phyloP scores from a whole-genome alignment of 805 yeast species.

The Candida taoyuanica region DNA sequence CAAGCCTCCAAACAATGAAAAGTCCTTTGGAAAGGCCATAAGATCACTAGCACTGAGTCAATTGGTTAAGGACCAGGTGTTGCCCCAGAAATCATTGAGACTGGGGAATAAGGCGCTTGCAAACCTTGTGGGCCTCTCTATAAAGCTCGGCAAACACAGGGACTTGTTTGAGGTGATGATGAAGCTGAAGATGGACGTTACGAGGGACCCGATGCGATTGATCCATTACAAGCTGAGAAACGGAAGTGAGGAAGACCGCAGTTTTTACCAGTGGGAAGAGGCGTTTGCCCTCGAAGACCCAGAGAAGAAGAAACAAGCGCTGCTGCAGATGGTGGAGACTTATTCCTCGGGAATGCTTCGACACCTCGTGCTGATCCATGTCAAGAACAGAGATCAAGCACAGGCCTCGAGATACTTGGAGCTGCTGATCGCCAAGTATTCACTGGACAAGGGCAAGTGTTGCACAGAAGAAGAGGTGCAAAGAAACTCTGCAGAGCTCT shows the following conservation, averaged over 20 bases:
- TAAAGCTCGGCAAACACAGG: neutral
- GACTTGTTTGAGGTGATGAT: constrained; percentile 1
- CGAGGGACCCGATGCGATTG: neutral
- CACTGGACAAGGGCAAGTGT: constrained; percentile 2
- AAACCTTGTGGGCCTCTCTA: neutral
- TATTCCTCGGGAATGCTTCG: constrained; percentile 9
- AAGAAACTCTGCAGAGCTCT: constrained; percentile 7
- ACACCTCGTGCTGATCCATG: constrained; percentile 3
- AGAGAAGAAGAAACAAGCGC: neutral
- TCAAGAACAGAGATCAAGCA: neutral
- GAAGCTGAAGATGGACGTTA: constrained; percentile 1
- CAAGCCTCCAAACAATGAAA: neutral
- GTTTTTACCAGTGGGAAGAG: constrained; percentile 5
- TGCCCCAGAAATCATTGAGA: neutral
- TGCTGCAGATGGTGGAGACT: constrained; percentile 1
- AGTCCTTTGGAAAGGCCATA: neutral
- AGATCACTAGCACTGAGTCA: neutral
- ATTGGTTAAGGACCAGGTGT: neutral
- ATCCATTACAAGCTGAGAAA: constrained; percentile 1
- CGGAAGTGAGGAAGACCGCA: neutral
- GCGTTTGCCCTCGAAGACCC: constrained; percentile 2
- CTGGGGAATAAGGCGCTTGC: neutral
- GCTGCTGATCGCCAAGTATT: constrained; percentile 6
- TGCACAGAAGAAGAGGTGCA: neutral
- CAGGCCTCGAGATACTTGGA: constrained; percentile 6